These are phyloP conservation scores for Schwanniomyces polymorphus DNA, from an alignment of 805 yeast species.

Conservation along the genomic window DNA sequence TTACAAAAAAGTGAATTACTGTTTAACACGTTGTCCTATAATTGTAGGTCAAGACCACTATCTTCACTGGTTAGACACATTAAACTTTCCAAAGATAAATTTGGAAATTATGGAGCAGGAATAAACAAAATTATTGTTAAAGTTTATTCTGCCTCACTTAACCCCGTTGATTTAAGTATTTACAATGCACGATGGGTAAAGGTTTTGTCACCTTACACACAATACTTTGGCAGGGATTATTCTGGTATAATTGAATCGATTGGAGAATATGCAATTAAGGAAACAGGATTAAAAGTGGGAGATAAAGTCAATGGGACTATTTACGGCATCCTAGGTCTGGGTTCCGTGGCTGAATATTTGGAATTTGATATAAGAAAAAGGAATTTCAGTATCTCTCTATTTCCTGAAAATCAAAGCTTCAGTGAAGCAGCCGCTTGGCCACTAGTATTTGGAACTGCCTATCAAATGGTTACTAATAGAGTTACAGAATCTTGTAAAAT, in stretches of 20 bases:
- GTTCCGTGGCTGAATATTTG: conserved; percentile 50
- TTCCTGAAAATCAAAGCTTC: conserved; percentile 44
- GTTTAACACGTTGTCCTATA: too few relatives aligned
- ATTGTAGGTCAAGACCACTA: too few relatives aligned
- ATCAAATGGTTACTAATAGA: conserved; percentile 29
- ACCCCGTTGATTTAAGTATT: conserved; percentile 31
- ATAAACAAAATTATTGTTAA: conserved; percentile 25
- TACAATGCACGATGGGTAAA: conserved; percentile 8
- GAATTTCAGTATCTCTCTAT: conserved; percentile 16
- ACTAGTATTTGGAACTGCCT: conserved; percentile 65
- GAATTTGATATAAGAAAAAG: conserved; percentile 26
- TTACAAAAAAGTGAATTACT: too few relatives aligned
- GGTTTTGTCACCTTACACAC: conserved; percentile 7
- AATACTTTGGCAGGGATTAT: conserved; percentile 32
- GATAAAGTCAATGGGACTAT: conserved; percentile 30
- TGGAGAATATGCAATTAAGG: conserved; percentile 22
- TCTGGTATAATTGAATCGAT: conserved; percentile 32
- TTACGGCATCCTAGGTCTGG: conserved; percentile 21
- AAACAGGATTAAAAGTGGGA: conserved; percentile 21
- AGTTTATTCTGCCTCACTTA: conserved; percentile 30
- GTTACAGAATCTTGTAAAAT: conserved; percentile 48
- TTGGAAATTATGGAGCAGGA: conserved; percentile 14
- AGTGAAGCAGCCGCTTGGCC: conserved; percentile 69
- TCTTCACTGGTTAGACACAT: too few relatives aligned
- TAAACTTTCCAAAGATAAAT: too few relatives aligned